Percentiles rank a stretch among this genome's conserved stretches.
Evolutionary conservation across 2,329 filamentous ascomycete species (phyloP).

Genomic region (Diaporthe vexans): DNA sequence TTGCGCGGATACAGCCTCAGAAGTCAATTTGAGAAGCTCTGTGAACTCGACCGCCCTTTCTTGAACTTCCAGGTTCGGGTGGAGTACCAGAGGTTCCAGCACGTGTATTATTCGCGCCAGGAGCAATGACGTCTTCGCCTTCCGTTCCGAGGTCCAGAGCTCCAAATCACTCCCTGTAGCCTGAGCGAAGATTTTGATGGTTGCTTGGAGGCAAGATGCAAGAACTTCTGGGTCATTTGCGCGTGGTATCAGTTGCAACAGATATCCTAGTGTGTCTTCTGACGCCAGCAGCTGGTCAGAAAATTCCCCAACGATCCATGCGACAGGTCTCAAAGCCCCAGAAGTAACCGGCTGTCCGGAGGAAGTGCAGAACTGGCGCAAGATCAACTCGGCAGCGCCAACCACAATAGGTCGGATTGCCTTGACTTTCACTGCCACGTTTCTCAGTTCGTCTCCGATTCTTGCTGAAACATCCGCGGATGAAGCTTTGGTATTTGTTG

Average conservation of each 20-base stretch:
- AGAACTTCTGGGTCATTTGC: conserved; percentile 75
- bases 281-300: conserved; percentile 78
- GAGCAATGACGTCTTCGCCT: conserved; percentile 81
- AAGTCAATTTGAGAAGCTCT: conserved; percentile 88
- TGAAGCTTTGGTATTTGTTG: conserved; percentile 48
- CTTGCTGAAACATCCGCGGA: conserved; percentile 71
- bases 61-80: conserved; percentile 94
- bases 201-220: conserved; percentile 85
- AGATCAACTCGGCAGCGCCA: conserved; percentile 83
- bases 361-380: conserved; percentile 69
- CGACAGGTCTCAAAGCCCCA: conserved; percentile 80
- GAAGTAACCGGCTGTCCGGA: conserved; percentile 69
- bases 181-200: conserved; percentile 85
- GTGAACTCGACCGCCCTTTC: conserved; percentile 94
- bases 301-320: conserved; percentile 93
- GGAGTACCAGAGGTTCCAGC: conserved; percentile 81
- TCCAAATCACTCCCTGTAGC: conserved; percentile 76
- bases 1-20: conserved; percentile 82
- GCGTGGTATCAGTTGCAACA: conserved; percentile 77
- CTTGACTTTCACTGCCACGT: conserved; percentile 91
- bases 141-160: conserved; percentile 80
- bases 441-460: conserved; percentile 89
- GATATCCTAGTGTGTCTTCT: conserved; percentile 78
- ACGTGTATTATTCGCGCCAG: conserved; percentile 87
- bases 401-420: conserved; percentile 86